Percentiles rank a stretch among this genome's conserved stretches.
Evolutionary conservation across 2,329 filamentous ascomycete genomes (phyloP).

Genomic region (Rhynchosporium secalis): DNA sequence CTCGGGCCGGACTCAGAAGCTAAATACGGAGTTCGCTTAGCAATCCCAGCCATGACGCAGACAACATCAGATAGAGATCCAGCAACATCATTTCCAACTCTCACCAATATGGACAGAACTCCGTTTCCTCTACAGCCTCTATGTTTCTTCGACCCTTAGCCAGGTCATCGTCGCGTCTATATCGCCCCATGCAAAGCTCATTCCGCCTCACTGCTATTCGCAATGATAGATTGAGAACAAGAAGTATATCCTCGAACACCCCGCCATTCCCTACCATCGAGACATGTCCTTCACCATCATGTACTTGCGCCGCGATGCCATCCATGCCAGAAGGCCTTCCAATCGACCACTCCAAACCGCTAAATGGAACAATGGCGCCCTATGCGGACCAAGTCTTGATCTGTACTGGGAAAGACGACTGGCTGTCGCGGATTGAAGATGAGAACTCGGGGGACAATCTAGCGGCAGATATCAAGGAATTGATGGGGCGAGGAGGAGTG

Average conservation of each 20-base stretch:
- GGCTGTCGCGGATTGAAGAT: constrained; percentile 82
- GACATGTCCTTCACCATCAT: constrained; percentile 73
- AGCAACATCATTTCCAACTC: no score
- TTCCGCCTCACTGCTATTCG: neutral
- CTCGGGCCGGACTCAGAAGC: neutral
- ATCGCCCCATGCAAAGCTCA: neutral
- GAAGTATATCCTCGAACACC: neutral
- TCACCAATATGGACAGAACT: constrained; percentile 4
- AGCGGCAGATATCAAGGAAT: constrained; percentile 69
- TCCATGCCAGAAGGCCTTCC: constrained; percentile 64
- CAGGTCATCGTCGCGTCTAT: constrained; percentile 25
- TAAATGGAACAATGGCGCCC: constrained; percentile 74
- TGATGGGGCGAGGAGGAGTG: constrained; percentile 64
- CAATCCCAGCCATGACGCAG: neutral
- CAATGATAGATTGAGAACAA: neutral
- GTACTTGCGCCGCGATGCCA: constrained; percentile 69
- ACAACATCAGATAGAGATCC: neutral
- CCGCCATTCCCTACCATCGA: constrained; percentile 35
- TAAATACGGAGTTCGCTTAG: constrained; percentile 11
- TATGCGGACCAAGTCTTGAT: constrained; percentile 84
- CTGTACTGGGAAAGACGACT: constrained; percentile 78
- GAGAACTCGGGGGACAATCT: constrained; percentile 68
- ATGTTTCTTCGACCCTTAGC: constrained; percentile 31
- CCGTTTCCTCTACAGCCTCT: constrained; percentile 3
- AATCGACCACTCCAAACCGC: constrained; percentile 68